Conservation (phyloP, 2,329 filamentous ascomycete genomes). For the Venturia oleaginea region DNA sequence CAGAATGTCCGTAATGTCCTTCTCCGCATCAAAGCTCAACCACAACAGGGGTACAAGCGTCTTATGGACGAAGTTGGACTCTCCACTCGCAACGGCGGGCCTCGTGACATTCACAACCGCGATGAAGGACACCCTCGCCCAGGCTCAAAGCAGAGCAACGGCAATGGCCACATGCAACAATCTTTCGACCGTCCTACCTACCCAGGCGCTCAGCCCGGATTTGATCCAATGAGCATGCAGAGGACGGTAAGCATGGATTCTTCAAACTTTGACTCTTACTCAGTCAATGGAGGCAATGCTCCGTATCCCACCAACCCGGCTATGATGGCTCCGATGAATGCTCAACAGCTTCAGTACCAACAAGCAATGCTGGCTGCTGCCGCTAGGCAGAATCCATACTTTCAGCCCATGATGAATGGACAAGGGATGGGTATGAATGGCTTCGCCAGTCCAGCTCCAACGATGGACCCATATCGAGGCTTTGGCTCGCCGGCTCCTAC, state of each 20-base stretch:
- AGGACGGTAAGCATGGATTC: slow-evolving; percentile 42
- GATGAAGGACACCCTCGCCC: slow-evolving; percentile 21
- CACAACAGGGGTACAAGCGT: slow-evolving; percentile 93
- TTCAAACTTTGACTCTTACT: slow-evolving; percentile 37
- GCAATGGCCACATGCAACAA: slow-evolving; percentile 26
- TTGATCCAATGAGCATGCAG: slow-evolving; percentile 35
- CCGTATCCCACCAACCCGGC: slow-evolving; percentile 22
- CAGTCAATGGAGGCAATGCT: slow-evolving; percentile 27
- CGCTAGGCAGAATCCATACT: slow-evolving; percentile 10
- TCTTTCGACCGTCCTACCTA: slow-evolving; percentile 29
- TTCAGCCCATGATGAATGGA: slow-evolving; percentile 12
- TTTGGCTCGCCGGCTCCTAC: neutral
- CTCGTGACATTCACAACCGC: slow-evolving; percentile 17
- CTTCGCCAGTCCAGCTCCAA: slow-evolving; percentile 2
- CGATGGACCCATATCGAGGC: slow-evolving; percentile 12
- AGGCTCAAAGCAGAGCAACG: slow-evolving; percentile 24
- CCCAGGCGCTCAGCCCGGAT: slow-evolving; percentile 26
- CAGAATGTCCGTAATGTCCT: slow-evolving; percentile 89
- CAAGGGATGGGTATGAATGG: slow-evolving; percentile 4
- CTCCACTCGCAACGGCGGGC: slow-evolving; percentile 45
- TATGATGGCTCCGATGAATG: slow-evolving; percentile 12
- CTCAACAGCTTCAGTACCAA: slow-evolving; percentile 15
- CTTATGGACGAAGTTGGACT: slow-evolving; percentile 97
- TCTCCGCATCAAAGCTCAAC: slow-evolving; percentile 81
- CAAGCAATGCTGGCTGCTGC: slow-evolving; percentile 9